Conservation (phyloP, 2,329 filamentous ascomycete species). For the Nothopassalora personata region DNA sequence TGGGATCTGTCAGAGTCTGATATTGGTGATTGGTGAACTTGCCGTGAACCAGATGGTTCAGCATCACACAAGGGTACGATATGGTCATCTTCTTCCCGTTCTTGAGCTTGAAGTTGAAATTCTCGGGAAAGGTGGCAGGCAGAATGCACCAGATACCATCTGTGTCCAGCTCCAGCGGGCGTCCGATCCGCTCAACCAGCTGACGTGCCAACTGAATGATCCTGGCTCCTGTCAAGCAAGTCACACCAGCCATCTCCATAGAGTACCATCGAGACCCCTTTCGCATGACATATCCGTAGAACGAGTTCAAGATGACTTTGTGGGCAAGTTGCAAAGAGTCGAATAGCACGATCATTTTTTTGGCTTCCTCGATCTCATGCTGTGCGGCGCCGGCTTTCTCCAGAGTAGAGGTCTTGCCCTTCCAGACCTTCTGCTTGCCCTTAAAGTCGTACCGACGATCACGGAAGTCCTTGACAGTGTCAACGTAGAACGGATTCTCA, state of each 20-base stretch:
- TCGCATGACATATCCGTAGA: constrained; percentile 99
- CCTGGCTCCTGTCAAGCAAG: constrained; percentile 88
- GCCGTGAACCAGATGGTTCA: constrained; percentile 93
- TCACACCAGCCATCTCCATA: constrained; percentile 98
- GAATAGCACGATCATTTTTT: constrained; percentile 97
- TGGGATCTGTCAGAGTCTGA: constrained; percentile 75
- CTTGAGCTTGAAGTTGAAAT: constrained; percentile 89
- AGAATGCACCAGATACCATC: constrained; percentile 99
- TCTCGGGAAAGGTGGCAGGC: constrained; percentile 91
- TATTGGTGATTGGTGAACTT: constrained; percentile 98
- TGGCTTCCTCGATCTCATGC: constrained; percentile 80
- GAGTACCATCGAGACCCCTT: constrained; percentile 99
- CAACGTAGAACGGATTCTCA: constrained; percentile 96
- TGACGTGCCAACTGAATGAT: constrained; percentile 96
- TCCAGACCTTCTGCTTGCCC: constrained; percentile 96
- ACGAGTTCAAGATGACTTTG: constrained; percentile 98
- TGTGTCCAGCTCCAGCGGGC: constrained; percentile 90
- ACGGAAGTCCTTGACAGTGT: constrained; percentile 92
- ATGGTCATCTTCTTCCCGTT: constrained; percentile 95
- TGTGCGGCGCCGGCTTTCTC: constrained; percentile 74
- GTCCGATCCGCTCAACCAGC: constrained; percentile 85
- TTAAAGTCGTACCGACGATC: constrained; percentile 98
- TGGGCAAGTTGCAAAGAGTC: constrained; percentile 95
- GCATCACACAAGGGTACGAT: constrained; percentile 97
- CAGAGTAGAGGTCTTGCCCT: constrained; percentile 84